Evolutionary conservation across 2,329 filamentous ascomycete species (phyloP), one percentile per base, ranked within the genome.

Genomic region (Neonectria faginata): DNA sequence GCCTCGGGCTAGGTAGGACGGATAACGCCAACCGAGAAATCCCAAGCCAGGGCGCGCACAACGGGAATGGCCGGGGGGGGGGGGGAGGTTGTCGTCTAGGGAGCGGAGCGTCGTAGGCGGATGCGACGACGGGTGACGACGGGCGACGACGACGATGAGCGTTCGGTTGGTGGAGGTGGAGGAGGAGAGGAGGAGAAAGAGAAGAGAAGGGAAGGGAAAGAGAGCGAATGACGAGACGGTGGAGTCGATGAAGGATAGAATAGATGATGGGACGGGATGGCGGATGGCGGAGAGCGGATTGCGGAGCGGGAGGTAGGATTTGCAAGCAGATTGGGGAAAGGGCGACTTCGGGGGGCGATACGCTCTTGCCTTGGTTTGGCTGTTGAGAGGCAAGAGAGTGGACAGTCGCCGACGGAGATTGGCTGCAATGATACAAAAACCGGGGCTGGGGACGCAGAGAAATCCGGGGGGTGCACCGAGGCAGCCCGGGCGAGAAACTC

Each of bases 381-480:
- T 51, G 14, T n/a, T 18, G 44, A 22, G 22, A 20, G 22, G 22
- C 14, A 33, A n/a, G 16, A 14, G 8, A 16, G 58, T 29, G 29
- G 58, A 33, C 51, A n/a, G 51, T 22, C 50, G 48, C 20, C 48
- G 31, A 50, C 57, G 31, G 51, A 16, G 16, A 36, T 29, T 12
- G 33, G 16, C 20, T 39, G 31, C 20, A 44, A 6, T 3, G 33
- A 52, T 47, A 11, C 18, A 59, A 59, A 60, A 57, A 60, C 56
- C 36, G 62, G 62, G 52, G 31, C 63, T 25, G 44, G 44, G 22
- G 33, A 54, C 68, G 64, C 67, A 65, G 65, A 74, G 70, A 74
- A 74, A 74, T 74, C 72, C 69, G 72, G 72, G 72, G 72, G 64
- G 64, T 54, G 47, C 33, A 70, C 57, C 57, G 57, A 60, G 48